Evolutionary conservation across 352 stramenopile genomes (phyloP).

Genomic region (Globisporangium paroecandrum): DNA sequence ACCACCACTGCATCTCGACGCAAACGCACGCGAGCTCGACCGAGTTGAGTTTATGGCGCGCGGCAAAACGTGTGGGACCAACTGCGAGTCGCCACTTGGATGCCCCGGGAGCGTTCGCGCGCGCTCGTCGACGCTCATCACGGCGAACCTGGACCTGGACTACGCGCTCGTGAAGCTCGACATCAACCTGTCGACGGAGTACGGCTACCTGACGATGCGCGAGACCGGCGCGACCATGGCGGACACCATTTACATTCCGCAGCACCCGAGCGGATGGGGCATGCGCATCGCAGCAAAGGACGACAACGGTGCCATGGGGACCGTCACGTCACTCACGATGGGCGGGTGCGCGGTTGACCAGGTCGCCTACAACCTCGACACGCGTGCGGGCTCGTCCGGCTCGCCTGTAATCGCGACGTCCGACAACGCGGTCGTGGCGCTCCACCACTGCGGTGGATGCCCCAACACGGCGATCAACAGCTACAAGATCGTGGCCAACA

Average conservation of each 20-base stretch:
- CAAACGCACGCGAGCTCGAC: conserved; percentile 47
- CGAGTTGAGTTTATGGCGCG: conserved; percentile 66
- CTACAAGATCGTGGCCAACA: conserved; percentile 53
- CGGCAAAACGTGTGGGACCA: conserved; percentile 26
- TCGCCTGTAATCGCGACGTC: conserved; percentile 54
- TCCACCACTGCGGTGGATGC: conserved; percentile 77
- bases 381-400: conserved; percentile 62
- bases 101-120: conserved; percentile 38
- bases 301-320: conserved; percentile 26
- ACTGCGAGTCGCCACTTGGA: conserved; percentile 30
- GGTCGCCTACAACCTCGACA: conserved; percentile 71
- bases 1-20: conserved; percentile 73
- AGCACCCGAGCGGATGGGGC: conserved; percentile 61
- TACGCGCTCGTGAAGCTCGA: conserved; percentile 71
- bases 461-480: conserved; percentile 73
- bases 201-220: conserved; percentile 59
- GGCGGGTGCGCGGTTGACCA: conserved; percentile 45
- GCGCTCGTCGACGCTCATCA: conserved; percentile 35
- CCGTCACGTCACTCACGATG: conserved; percentile 38
- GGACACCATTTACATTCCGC: conserved; percentile 59
- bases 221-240: conserved; percentile 35
- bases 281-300: conserved; percentile 67
- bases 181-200: conserved; percentile 39
- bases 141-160: conserved; percentile 35
- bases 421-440: conserved; percentile 61